Percentiles rank a stretch among this genome's conserved stretches.
Conservation (phyloP, 208 protist species). For the Acanthamoeba lenticulata region DNA sequence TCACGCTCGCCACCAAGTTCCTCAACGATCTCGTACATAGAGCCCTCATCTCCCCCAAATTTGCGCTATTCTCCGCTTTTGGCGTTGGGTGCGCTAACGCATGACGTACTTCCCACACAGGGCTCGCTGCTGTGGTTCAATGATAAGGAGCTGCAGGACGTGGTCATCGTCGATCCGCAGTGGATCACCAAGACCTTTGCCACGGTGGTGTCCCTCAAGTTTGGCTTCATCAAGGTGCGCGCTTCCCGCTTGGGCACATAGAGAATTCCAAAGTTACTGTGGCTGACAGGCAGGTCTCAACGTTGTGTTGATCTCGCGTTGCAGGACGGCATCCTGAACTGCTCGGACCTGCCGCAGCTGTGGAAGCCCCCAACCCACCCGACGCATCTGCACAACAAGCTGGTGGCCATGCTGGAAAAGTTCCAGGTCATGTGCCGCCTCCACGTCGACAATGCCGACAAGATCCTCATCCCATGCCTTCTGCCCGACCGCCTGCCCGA, state of each 20-base stretch:
- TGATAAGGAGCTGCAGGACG: conserved; percentile 54
- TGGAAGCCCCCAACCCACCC: conserved; percentile 69
- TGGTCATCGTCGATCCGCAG: conserved; percentile 64
- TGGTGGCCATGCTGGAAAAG: conserved; percentile 63
- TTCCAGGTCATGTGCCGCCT: conserved; percentile 59
- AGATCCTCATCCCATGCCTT: conserved; percentile 57
- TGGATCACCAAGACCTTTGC: conserved; percentile 71
- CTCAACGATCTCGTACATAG: conserved; percentile 40
- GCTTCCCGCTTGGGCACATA: too few species aligned
- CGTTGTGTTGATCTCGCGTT: not conserved
- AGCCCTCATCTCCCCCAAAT: not conserved
- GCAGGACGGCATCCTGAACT: conserved; percentile 53
- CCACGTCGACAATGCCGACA: not conserved
- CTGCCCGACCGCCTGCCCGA: conserved; percentile 39
- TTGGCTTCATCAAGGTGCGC: conserved; percentile 55
- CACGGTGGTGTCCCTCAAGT: conserved; percentile 67
- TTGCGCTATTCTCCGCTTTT: too few species aligned
- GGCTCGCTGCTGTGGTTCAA: conserved; percentile 63
- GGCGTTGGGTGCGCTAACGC: not conserved
- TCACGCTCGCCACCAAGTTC: conserved; percentile 28
- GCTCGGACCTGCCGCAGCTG: conserved; percentile 59
- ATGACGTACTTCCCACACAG: not conserved
- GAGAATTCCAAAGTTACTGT: too few species aligned
- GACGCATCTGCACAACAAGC: conserved; percentile 28
- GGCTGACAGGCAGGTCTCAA: not conserved